These are phyloP conservation scores for Anthracocystis panici-leucophaei DNA, from an alignment of 1,284 basidiomycete genomes.

Conservation along the genomic window DNA sequence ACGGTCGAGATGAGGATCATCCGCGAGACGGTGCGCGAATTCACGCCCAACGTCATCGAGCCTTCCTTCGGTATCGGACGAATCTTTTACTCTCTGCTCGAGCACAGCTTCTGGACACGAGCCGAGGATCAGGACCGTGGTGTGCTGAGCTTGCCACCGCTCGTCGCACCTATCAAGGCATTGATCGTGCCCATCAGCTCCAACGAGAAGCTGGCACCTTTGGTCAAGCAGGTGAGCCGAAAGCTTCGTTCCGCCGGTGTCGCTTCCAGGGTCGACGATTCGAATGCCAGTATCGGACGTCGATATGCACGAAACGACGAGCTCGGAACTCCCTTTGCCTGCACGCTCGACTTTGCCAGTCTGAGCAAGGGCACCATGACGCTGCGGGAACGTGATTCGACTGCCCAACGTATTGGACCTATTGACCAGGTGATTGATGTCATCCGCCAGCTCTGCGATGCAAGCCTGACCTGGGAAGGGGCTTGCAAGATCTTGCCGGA, in stretches of 20 bases:
- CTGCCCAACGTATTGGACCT: constrained; percentile 88
- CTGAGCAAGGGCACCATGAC: constrained; percentile 71
- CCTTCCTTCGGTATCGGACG: constrained; percentile 98
- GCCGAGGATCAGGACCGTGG: constrained; percentile 76
- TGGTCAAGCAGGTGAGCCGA: constrained; percentile 87
- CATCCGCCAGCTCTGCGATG: constrained; percentile 72
- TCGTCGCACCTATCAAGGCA: constrained; percentile 96
- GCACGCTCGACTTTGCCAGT: constrained; percentile 98
- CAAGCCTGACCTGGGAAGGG: constrained; percentile 77
- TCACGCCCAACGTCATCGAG: constrained; percentile 96
- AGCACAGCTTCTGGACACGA: constrained; percentile 96
- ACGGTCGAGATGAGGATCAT: constrained; percentile 86
- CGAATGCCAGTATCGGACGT: constrained; percentile 92
- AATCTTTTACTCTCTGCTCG: constrained; percentile 91
- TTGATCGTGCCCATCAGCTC: constrained; percentile 95
- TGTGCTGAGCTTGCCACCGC: constrained; percentile 86
- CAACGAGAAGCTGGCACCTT: constrained; percentile 84
- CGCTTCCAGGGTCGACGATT: constrained; percentile 93
- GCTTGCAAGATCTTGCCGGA: constrained; percentile 80
- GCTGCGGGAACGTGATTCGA: constrained; percentile 86
- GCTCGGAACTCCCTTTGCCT: constrained; percentile 94
- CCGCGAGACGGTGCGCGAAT: constrained; percentile 94
- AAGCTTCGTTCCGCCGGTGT: constrained; percentile 89
- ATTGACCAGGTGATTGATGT: constrained; percentile 89
- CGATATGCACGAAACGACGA: constrained; percentile 98